These are phyloP conservation scores for Beauveria medogensis DNA, from an alignment of 2,329 filamentous ascomycete genomes.

Conservation along the genomic window DNA sequence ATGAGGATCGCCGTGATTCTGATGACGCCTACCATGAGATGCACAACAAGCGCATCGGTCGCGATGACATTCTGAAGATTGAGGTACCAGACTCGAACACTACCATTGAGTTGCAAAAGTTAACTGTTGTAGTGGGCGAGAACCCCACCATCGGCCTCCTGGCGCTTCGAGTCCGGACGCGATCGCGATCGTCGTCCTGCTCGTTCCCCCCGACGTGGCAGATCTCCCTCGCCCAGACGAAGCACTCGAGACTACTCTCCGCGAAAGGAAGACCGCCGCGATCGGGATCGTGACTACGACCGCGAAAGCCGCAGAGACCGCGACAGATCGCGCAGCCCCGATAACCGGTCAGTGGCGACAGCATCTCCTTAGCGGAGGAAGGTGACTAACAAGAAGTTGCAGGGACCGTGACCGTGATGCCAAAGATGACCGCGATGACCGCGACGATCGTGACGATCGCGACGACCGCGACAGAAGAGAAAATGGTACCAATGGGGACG, in stretches of 20 bases:
- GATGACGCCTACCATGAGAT: constrained; percentile 99
- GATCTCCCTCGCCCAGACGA: constrained; percentile 72
- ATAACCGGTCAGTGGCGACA: constrained; percentile 40
- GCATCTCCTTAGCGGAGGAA: neutral
- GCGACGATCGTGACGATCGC: constrained; percentile 38
- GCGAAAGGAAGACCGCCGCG: constrained; percentile 78
- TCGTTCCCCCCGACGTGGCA: constrained; percentile 58
- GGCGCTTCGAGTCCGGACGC: constrained; percentile 92
- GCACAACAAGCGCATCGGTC: constrained; percentile 97
- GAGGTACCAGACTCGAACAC: constrained; percentile 54
- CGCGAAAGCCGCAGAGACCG: constrained; percentile 67
- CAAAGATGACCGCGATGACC: constrained; percentile 62
- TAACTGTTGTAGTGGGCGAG: constrained; percentile 71
- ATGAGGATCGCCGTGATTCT: constrained; percentile 95
- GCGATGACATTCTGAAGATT: constrained; percentile 94
- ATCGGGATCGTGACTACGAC: constrained; percentile 72
- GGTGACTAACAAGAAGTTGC: neutral
- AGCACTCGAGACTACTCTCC: constrained; percentile 75
- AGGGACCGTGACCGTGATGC: constrained; percentile 48
- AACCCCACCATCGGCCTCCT: constrained; percentile 93
- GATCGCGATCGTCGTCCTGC: constrained; percentile 60
- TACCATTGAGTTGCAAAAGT: neutral
- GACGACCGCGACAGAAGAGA: constrained; percentile 63
- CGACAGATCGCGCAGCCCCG: constrained; percentile 67
- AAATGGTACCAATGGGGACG: constrained; percentile 74